Conservation (phyloP, 306 rosid genomes). For the Fragaria ananassa region DNA sequence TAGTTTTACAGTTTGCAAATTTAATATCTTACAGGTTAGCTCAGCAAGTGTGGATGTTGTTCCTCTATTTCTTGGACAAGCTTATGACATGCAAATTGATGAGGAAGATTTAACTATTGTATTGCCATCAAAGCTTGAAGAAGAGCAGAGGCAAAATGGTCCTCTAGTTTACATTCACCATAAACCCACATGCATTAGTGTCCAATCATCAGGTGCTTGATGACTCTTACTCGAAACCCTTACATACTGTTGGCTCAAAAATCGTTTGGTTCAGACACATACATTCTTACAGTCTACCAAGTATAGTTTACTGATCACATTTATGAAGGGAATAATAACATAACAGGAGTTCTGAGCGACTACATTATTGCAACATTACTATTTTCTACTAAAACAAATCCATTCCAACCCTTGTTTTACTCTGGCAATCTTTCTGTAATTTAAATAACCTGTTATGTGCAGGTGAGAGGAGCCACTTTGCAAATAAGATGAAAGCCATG, state of each 20-base stretch:
- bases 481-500: conserved; percentile 71
- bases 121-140: conserved; percentile 35
- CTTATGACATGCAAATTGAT: conserved; percentile 45
- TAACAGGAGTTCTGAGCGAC: not conserved
- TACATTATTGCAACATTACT: not conserved
- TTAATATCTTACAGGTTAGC: conserved; percentile 48
- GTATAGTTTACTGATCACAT: not conserved
- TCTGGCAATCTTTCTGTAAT: not conserved
- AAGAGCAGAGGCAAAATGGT: conserved; percentile 35
- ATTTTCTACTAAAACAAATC: not conserved
- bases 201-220: conserved; percentile 60
- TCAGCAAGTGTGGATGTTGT: conserved; percentile 65
- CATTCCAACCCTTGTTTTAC: not conserved
- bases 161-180: conserved; percentile 61
- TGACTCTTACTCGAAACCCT: not conserved
- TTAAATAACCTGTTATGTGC: conserved; percentile 12
- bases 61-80: conserved; percentile 58
- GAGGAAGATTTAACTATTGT: conserved; percentile 47
- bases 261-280: too few species aligned
- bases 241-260: not conserved
- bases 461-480: conserved; percentile 80
- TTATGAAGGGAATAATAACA: not conserved
- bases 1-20: conserved; percentile 13
- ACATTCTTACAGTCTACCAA: not conserved
- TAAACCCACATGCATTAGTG: conserved; percentile 57